phyloP scores from a whole-genome alignment of 2,329 filamentous ascomycete species.

The Microcyclospora tardicrescens region DNA sequence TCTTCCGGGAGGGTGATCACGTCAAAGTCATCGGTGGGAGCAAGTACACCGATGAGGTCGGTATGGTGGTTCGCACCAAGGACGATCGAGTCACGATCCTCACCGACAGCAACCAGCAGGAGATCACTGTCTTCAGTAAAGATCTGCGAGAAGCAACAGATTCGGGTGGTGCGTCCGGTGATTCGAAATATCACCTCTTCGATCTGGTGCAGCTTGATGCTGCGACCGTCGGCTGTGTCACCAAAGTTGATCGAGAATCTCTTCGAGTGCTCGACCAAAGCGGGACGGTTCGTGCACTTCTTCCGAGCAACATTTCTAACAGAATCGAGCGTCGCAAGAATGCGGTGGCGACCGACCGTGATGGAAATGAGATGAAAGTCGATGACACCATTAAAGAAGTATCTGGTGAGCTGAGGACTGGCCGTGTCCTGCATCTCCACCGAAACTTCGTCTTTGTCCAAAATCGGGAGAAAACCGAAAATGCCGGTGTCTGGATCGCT shows the following conservation, averaged over 20 bases:
- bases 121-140: conserved; percentile 96
- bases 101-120: conserved; percentile 81
- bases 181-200: conserved; percentile 84
- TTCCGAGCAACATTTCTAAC: conserved; percentile 86
- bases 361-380: conserved; percentile 80
- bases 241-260: conserved; percentile 91
- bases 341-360: conserved; percentile 82
- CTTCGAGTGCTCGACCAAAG: conserved; percentile 84
- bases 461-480: conserved; percentile 71
- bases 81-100: conserved; percentile 87
- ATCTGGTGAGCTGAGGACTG: conserved; percentile 70
- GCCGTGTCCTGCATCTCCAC: conserved; percentile 87
- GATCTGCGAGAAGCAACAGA: conserved; percentile 89
- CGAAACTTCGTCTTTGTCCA: conserved; percentile 85
- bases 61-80: conserved; percentile 88
- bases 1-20: conserved; percentile 86
- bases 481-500: conserved; percentile 79
- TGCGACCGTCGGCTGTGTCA: conserved; percentile 80
- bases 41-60: conserved; percentile 86
- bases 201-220: conserved; percentile 90
- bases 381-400: conserved; percentile 90
- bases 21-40: conserved; percentile 97
- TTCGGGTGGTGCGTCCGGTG: conserved; percentile 68
- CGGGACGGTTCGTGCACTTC: conserved; percentile 64
- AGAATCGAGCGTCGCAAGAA: conserved; percentile 71